Percentiles rank a stretch among this genome's conserved stretches.
phyloP scores from a whole-genome alignment of 164 flowering plant species.

The Vitis rupestris region DNA sequence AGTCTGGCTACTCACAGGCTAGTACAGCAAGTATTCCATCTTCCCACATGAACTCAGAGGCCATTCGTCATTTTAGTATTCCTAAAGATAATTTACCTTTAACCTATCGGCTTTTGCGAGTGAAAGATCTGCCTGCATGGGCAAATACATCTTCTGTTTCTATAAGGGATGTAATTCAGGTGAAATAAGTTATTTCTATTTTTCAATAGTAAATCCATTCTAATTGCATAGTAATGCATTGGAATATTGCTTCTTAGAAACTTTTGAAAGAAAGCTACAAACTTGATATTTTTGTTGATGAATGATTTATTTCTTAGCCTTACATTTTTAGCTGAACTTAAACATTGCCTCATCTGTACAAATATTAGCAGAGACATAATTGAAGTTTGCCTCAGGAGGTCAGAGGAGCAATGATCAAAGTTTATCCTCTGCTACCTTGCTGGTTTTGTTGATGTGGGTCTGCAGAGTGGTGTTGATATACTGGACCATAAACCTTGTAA shows the following conservation, averaged over 20 bases:
- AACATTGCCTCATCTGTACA: not conserved
- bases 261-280: too few species aligned
- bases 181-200: constrained; percentile 10
- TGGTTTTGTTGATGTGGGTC: not conserved
- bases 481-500: not conserved
- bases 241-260: too few species aligned
- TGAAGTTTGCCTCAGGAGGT: not conserved
- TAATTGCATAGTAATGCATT: too few species aligned
- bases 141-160: constrained; percentile 85
- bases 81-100: constrained; percentile 44
- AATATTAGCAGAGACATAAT: not conserved
- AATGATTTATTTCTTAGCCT: too few species aligned
- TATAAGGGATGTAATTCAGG: constrained; percentile 82
- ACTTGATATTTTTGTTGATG: too few species aligned
- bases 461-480: not conserved
- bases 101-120: constrained; percentile 76
- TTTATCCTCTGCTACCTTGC: not conserved
- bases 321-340: too few species aligned
- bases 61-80: constrained; percentile 54
- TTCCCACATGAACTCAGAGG: constrained; percentile 28
- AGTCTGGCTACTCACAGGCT: constrained; percentile 14
- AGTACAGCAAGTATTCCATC: constrained; percentile 4
- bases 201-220: too few species aligned
- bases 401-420: not conserved
- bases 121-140: constrained; percentile 85